Conservation (phyloP, 306 rosid genomes). For the Trifolium pratense region DNA sequence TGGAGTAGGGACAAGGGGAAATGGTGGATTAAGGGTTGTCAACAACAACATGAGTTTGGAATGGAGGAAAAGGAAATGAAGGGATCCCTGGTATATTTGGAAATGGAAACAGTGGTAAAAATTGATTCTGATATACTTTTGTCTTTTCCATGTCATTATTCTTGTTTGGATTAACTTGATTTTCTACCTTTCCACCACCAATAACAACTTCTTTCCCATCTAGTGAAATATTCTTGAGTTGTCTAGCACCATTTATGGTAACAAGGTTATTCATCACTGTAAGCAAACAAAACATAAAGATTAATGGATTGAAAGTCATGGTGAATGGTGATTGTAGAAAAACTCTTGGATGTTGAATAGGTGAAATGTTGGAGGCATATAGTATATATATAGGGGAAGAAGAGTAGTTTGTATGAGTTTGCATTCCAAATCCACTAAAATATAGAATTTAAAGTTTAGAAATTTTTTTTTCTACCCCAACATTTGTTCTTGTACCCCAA, state of each 20-base stretch:
- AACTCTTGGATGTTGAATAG: not conserved
- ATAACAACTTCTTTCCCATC: not conserved
- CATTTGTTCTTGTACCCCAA: no score
- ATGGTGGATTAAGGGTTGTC: no score
- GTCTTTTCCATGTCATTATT: not conserved
- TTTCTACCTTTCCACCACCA: not conserved
- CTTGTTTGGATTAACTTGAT: not conserved
- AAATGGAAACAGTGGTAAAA: not conserved
- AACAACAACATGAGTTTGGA: no score
- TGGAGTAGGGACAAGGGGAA: no score
- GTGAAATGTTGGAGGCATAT: not conserved
- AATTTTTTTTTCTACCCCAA: no score
- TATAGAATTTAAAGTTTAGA: no score
- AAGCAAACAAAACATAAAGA: slow-evolving; percentile 1
- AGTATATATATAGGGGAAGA: slow-evolving; percentile 3
- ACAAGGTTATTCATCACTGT: not conserved
- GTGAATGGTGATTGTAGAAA: no score
- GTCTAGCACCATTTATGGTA: not conserved
- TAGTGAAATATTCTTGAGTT: not conserved
- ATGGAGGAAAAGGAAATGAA: no score
- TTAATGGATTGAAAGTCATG: not conserved
- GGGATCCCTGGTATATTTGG: no score
- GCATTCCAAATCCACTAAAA: no score
- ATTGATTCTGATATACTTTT: slow-evolving; percentile 7
- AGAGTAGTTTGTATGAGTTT: not conserved